Base-by-base conservation (phyloP, 2,329 filamentous ascomycete genomes). In the Fusarium sp. region DNA sequence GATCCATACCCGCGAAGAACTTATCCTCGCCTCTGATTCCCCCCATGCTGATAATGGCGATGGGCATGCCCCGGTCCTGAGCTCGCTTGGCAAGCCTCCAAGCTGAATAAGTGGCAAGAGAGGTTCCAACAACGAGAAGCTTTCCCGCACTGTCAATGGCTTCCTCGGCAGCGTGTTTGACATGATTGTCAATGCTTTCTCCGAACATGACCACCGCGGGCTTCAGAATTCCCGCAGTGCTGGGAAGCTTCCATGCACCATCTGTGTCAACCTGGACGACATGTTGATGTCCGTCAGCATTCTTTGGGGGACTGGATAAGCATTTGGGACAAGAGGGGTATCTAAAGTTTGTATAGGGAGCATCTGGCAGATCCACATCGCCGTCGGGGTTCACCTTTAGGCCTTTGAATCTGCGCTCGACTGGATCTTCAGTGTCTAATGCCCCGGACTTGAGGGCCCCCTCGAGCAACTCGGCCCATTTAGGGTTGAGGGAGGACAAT, bases 151-250 rank as follows among this genome's bases (percentile, higher is more conserved):
- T 87, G 77, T 98, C 93, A 55, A 98, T 90, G 18, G 93, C 92
- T 33, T 89, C 83, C 78, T 98, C 95, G 4, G 95, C 95, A 1
- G 90, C 90, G 4, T 84, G 81, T 80, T 97, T 98, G 39, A 95
- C 91, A 3, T 83, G 77, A 3, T 83, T 81, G 1, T 89, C 85
- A 55, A 98, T 97, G 66, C 90, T 95, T 82, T 98, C 96, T 21
- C 96, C 96, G 80, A 98, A 98, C 94, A 98, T 98, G 76, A 95
- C 91, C 5, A 99, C 95, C 2, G 93, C 93, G 7, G 96, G 96
- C 79, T 98, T 98, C 61, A 99, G 81, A 41, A 98, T 90, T 5
- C 95, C 96, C 0, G 90, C 93, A 5, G 87, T 90, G 74, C 90
- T 91, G 0, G 83, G 83, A 10, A 86, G 76, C 42, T 85, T 83